A percentile compares a stretch with the other conserved stretches of the same genome.
These are phyloP conservation scores for Annona squamosa DNA, from an alignment of 164 flowering plant genomes.

Conservation along the genomic window DNA sequence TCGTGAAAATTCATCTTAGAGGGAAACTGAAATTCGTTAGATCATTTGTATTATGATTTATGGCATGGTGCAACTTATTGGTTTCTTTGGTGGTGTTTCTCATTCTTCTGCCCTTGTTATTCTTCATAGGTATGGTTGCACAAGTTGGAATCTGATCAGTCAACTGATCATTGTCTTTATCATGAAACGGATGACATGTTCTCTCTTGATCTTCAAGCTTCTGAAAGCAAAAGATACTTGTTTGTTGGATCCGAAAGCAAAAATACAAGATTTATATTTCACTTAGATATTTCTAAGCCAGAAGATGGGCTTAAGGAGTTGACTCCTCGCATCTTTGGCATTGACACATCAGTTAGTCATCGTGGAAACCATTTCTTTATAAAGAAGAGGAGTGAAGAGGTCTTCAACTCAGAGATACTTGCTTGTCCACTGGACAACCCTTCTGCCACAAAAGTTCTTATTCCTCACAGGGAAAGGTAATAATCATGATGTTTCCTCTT, in stretches of 20 bases:
- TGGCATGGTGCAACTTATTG: background rate
- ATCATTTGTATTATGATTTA: background rate
- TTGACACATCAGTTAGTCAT: constrained; percentile 76
- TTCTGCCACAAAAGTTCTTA: constrained; percentile 53
- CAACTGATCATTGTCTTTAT: constrained; percentile 28
- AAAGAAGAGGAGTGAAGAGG: constrained; percentile 28
- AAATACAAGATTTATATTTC: constrained; percentile 64
- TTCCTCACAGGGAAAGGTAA: constrained; percentile 89
- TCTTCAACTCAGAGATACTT: constrained; percentile 76
- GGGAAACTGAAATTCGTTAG: background rate
- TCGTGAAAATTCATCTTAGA: background rate
- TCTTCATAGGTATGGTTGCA: constrained; percentile 25
- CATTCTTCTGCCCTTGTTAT: background rate
- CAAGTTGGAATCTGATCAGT: constrained; percentile 23
- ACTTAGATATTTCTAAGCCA: constrained; percentile 54
- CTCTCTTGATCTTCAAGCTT: constrained; percentile 59
- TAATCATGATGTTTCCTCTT: no score
- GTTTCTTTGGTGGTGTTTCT: background rate
- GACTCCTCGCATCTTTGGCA: constrained; percentile 70
- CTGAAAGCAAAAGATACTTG: constrained; percentile 80
- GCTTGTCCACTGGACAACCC: constrained; percentile 62
- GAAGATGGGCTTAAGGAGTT: constrained; percentile 60
- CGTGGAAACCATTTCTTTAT: constrained; percentile 54
- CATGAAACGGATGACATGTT: constrained; percentile 56
- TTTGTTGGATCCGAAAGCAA: constrained; percentile 82